phyloP scores from a whole-genome alignment of 139 green algal genomes.

The Chlorokybus atmophyticus region DNA sequence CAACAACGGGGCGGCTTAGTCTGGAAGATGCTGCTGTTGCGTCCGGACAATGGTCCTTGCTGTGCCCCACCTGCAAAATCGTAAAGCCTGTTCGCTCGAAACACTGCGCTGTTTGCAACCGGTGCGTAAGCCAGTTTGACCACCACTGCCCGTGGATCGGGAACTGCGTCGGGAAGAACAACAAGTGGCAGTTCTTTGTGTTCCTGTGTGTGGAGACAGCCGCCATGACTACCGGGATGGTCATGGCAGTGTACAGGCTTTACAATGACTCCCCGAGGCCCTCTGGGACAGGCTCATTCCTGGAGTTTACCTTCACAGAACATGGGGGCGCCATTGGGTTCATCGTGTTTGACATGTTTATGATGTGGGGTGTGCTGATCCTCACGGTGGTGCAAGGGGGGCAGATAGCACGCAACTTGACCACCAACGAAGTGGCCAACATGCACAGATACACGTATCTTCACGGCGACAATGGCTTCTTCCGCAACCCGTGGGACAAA shows the following conservation, averaged over 20 bases:
- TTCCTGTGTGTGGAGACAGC: conserved; percentile 75
- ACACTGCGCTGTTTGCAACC: conserved; percentile 32
- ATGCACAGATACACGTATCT: conserved; percentile 62
- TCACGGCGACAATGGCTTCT: conserved; percentile 41
- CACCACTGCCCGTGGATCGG: conserved; percentile 95
- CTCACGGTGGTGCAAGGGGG: conserved; percentile 68
- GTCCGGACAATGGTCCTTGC: neutral
- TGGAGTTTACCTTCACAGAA: too few species aligned
- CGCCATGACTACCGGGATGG: too few species aligned
- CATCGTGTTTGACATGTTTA: conserved; percentile 56
- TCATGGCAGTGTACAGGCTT: too few species aligned
- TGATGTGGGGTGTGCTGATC: conserved; percentile 62
- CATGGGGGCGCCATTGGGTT: conserved; percentile 51
- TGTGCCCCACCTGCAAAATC: conserved; percentile 1
- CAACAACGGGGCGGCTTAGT: too few species aligned
- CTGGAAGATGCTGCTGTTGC: neutral
- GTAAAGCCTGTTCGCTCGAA: conserved; percentile 27
- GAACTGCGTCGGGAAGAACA: conserved; percentile 57
- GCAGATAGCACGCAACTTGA: conserved; percentile 76
- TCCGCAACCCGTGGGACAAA: conserved; percentile 74
- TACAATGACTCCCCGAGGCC: too few species aligned
- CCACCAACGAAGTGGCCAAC: conserved; percentile 94
- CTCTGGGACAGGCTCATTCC: too few species aligned
- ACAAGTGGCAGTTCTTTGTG: conserved; percentile 65
- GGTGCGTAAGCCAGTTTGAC: conserved; percentile 68